These are phyloP conservation scores for Mycena rosella DNA, from an alignment of 768 basidiomycete species.

Conservation along the genomic window DNA sequence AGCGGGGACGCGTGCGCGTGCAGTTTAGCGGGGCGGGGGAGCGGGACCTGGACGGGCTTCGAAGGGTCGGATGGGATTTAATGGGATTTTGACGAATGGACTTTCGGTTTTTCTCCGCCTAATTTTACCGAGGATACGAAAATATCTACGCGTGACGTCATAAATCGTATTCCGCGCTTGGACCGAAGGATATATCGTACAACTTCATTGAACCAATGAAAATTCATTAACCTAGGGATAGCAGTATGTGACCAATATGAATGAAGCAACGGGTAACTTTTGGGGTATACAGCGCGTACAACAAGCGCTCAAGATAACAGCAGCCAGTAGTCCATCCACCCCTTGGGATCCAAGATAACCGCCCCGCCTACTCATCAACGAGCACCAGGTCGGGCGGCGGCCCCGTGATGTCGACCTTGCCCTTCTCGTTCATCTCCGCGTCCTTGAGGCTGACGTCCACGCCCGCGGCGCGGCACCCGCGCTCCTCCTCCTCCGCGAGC, in stretches of 20 bases:
- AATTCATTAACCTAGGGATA: not conserved
- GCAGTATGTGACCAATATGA: not conserved
- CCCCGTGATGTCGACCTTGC: conserved; percentile 57
- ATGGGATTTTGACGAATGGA: conserved; percentile 32
- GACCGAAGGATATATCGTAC: too few relatives aligned
- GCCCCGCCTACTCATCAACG: conserved; percentile 27
- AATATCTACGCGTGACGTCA: too few relatives aligned
- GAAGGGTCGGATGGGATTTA: conserved; percentile 38
- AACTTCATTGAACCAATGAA: not conserved
- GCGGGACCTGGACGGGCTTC: conserved; percentile 39
- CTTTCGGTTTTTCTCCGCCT: too few relatives aligned
- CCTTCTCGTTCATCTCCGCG: conserved; percentile 72
- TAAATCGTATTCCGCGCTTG: not conserved
- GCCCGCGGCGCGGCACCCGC: conserved; percentile 63
- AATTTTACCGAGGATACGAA: not conserved
- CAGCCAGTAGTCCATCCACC: too few relatives aligned
- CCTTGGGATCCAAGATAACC: not conserved
- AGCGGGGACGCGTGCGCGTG: conserved; percentile 41
- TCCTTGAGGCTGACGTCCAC: conserved; percentile 62
- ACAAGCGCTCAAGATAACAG: too few relatives aligned
- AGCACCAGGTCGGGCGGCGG: conserved; percentile 51
- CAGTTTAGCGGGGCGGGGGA: conserved; percentile 41
- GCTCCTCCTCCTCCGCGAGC: conserved; percentile 72
- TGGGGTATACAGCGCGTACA: not conserved
- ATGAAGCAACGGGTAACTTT: not conserved